Evolutionary conservation across 768 basidiomycete genomes (phyloP).

Genomic region (Crepidotus variabilis): DNA sequence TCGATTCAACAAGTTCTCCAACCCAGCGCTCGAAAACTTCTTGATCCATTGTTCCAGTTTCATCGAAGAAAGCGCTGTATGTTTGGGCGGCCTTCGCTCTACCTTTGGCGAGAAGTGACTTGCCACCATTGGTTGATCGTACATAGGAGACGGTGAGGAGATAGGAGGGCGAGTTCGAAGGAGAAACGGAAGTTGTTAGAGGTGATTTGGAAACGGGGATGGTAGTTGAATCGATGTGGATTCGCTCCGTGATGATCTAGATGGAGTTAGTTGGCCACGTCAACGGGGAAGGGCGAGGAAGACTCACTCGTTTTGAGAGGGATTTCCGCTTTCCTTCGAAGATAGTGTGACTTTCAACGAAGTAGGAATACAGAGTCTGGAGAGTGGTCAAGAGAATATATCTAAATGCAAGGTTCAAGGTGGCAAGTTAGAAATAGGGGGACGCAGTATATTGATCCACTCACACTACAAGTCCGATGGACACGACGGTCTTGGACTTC

Average conservation of each 20-base stretch:
- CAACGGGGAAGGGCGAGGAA: conserved; percentile 20
- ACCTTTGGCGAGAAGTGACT: conserved; percentile 74
- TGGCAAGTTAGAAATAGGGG: conserved; percentile 7
- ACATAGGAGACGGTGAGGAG: conserved; percentile 64
- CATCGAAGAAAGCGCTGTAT: conserved; percentile 80
- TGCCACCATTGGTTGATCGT: conserved; percentile 81
- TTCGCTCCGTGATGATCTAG: conserved; percentile 88
- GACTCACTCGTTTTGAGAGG: conserved; percentile 76
- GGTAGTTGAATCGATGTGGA: conserved; percentile 74
- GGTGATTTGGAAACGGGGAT: conserved; percentile 43
- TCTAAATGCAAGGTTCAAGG: conserved; percentile 19
- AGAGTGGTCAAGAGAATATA: conserved; percentile 70
- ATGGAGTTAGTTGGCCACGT: neutral
- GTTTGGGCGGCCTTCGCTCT: conserved; percentile 51
- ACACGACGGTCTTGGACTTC: conserved; percentile 76
- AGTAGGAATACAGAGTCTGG: conserved; percentile 82
- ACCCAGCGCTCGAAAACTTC: conserved; percentile 77
- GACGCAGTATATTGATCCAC: conserved; percentile 26
- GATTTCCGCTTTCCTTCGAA: conserved; percentile 91
- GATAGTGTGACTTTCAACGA: conserved; percentile 78
- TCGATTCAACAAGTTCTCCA: conserved; percentile 63
- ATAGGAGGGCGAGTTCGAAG: conserved; percentile 59
- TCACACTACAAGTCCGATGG: conserved; percentile 74
- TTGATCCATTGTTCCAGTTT: conserved; percentile 73
- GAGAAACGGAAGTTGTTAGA: conserved; percentile 16